phyloP scores from a whole-genome alignment of 352 stramenopile genomes.

The Phytophthora citricola region DNA sequence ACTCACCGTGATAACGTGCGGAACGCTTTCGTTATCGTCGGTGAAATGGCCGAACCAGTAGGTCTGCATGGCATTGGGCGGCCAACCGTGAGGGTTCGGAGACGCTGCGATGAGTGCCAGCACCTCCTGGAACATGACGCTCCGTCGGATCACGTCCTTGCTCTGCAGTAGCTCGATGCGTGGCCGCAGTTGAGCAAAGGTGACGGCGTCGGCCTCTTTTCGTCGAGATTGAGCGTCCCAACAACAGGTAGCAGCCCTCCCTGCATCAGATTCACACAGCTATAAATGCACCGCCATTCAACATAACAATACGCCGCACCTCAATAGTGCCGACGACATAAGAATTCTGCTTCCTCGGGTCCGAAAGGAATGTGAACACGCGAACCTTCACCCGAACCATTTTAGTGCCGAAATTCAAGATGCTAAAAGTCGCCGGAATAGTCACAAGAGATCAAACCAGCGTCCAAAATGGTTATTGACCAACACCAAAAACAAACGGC shows the following conservation, averaged over 20 bases:
- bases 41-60: slow-evolving; percentile 81
- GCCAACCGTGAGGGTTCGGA: slow-evolving; percentile 72
- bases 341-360: slow-evolving; percentile 74
- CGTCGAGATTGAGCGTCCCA: slow-evolving; percentile 67
- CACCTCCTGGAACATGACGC: slow-evolving; percentile 80
- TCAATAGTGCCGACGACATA: slow-evolving; percentile 78
- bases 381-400: slow-evolving; percentile 66
- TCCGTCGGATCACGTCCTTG: slow-evolving; percentile 73
- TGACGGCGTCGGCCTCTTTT: slow-evolving; percentile 61
- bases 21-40: slow-evolving; percentile 46
- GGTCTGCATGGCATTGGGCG: slow-evolving; percentile 65
- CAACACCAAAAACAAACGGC: slow-evolving; percentile 3
- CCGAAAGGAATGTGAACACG: slow-evolving; percentile 80
- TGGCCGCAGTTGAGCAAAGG: slow-evolving; percentile 66
- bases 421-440: background rate
- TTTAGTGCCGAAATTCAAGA: background rate
- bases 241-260: slow-evolving; percentile 67
- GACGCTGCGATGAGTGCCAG: slow-evolving; percentile 64
- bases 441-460: too few species aligned
- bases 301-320: slow-evolving; percentile 24
- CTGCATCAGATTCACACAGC: slow-evolving; percentile 20
- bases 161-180: slow-evolving; percentile 73
- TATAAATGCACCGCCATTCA: background rate
- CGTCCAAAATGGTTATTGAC: too few species aligned
- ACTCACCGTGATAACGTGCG: slow-evolving; percentile 53